Base-by-base conservation (phyloP, 31 red algal genomes). In the Endocladia muricata region DNA sequence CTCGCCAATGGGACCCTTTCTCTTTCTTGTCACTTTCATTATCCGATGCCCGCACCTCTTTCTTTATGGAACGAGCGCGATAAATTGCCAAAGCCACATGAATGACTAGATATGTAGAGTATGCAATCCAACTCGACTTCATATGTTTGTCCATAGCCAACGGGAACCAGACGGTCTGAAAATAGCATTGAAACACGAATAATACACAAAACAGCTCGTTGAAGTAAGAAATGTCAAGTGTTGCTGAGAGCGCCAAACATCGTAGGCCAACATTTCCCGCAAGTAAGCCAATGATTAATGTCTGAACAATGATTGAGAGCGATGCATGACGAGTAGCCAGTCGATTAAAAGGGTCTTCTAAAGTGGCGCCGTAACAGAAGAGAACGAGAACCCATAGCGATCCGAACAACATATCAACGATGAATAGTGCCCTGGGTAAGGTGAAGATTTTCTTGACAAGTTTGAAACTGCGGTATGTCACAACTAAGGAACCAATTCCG, bases 141-240 rank as follows among this genome's bases (percentile, higher is more conserved):
- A 76, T 42, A 0, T 37, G 29, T 67, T 68, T 39, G 64, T 85
- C 81, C 47, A 85, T 39, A 9, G 76, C 56, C 42, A 85, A 74
- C 21, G 70, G 70, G 11, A 76, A 37, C 81, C 81, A 85, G 17
- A 85, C 58, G 3, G 59, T 33, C 60, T 85, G 70, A 54, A 76
- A 85, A 44, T 67, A 85, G 39, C 76, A 55, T 30, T 85, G 81
- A 5, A 71, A 40, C 37, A 85, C 68, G 48, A 63, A 74, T 15
- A 85, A 55, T 32, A 68, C 57, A 26, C 40, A 55, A 59, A 76
- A 25, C 15, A 85, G 37, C 76, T 85, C 81, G 17, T 25, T 37
- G 41, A 85, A 52, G 4, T 38, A 44, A 8, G 40, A 56, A 35
- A 7, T 34, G 6, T 35, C n/a, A 13, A 62, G 39, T 5, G 42